Evolutionary conservation across 2,329 filamentous ascomycete genomes (phyloP).

Genomic region (Colletotrichum tofieldiae): DNA sequence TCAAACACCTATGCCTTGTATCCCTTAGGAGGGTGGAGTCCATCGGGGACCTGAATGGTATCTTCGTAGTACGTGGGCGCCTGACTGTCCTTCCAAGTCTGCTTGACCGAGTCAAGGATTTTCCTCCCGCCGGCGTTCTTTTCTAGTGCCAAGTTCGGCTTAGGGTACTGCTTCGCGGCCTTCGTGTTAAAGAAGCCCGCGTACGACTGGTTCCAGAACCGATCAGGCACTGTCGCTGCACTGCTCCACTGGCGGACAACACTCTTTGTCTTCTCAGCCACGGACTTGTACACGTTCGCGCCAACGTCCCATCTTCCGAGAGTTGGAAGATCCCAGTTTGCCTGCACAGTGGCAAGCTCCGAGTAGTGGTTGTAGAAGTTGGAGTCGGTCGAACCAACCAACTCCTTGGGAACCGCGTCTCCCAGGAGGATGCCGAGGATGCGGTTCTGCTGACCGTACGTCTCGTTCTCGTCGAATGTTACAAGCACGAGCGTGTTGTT

Average conservation of each 20-base stretch:
- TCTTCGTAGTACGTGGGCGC: slow-evolving; percentile 61
- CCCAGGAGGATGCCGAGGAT: slow-evolving; percentile 82
- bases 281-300: slow-evolving; percentile 77
- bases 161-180: slow-evolving; percentile 55
- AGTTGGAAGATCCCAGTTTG: slow-evolving; percentile 79
- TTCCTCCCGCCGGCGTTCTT: slow-evolving; percentile 52
- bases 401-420: slow-evolving; percentile 76
- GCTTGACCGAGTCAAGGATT: slow-evolving; percentile 57
- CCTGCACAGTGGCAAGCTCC: slow-evolving; percentile 75
- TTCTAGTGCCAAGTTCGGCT: slow-evolving; percentile 56
- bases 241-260: slow-evolving; percentile 56
- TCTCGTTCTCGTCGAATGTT: slow-evolving; percentile 86
- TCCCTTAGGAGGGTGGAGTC: slow-evolving; percentile 59
- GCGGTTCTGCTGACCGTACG: slow-evolving; percentile 77
- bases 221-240: slow-evolving; percentile 54
- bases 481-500: slow-evolving; percentile 82
- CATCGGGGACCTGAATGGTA: slow-evolving; percentile 58
- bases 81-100: slow-evolving; percentile 56
- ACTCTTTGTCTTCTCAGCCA: slow-evolving; percentile 75
- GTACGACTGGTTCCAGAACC: slow-evolving; percentile 70
- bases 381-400: slow-evolving; percentile 77
- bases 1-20: slow-evolving; percentile 46
- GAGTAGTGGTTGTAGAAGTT: slow-evolving; percentile 84
- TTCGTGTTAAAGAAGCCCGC: slow-evolving; percentile 63
- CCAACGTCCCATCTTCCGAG: slow-evolving; percentile 82